Base-by-base conservation (phyloP, 2,329 filamentous ascomycete genomes). In the Aspergillus proliferans region DNA sequence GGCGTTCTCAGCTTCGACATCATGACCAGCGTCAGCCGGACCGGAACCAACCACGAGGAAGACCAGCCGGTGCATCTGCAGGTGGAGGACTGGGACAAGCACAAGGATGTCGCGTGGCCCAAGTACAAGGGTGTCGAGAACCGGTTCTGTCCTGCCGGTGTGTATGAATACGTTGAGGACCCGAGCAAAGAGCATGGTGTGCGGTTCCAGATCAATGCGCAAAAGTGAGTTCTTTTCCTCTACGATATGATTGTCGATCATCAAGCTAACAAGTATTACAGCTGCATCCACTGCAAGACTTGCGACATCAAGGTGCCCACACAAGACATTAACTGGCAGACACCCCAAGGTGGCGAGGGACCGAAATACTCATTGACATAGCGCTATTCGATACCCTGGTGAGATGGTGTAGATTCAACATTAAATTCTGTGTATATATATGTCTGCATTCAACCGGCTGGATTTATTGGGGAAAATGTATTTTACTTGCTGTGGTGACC, bases 201-300 rank as follows among this genome's bases (percentile, higher is more conserved):
- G 59, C 79, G 91, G 50, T 98, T 98, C 76, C 92, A 97, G 74
- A 98, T 98, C 67, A 97, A 97, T 65, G 76, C 91, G 44, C 92
- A 97, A 70, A 97, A 96, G 89, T 95, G 78, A 82, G 88, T 83
- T 30, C 33, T 33, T 44, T 8, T 15, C 15, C 15, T 15, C 15
- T 15, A 15, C 15, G 15, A 15, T 15, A 15, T 15, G 15, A 15
- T 15, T 15, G 15, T 15, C 15, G 15, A 15, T 41, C 34, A 48
- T 41, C 14, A 30, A 51, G 45, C 58, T 63, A 55, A 61, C 50
- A 18, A 18, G 5, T 19, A 39, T 15, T 15, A 45, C 63, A 95
- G 91, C 73, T 98, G 93, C 69, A 95, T 98, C 57, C 93, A 98
- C 73, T 98, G 93, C 80, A 98, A 98, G 80, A 98, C 93, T 12